phyloP scores from a whole-genome alignment of 352 stramenopile genomes.

The Phytopythium litorale region DNA sequence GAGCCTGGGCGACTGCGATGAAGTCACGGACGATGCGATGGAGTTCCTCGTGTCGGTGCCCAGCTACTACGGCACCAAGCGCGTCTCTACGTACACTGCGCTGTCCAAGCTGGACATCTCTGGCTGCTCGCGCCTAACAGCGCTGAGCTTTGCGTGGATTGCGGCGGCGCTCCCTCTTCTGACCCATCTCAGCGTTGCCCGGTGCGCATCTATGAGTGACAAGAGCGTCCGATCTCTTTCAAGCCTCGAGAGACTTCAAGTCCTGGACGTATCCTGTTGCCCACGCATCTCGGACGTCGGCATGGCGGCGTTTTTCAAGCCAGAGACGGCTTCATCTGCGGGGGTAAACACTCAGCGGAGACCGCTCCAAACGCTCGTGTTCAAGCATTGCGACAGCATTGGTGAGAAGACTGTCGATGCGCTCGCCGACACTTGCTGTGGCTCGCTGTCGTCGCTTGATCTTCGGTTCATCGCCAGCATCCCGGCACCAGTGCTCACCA shows the following conservation, averaged over 20 bases:
- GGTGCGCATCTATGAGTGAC: constrained; percentile 45
- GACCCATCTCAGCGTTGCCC: constrained; percentile 31
- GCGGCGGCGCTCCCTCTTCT: constrained; percentile 59
- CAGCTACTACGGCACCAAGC: constrained; percentile 46
- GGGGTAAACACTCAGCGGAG: constrained; percentile 19
- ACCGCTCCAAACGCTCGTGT: constrained; percentile 16
- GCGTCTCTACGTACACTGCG: constrained; percentile 35
- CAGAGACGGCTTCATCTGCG: constrained; percentile 6
- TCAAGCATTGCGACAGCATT: constrained; percentile 24
- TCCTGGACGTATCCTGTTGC: constrained; percentile 53
- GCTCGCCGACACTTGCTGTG: constrained; percentile 25
- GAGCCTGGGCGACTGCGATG: constrained; percentile 43
- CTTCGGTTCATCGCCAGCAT: constrained; percentile 28
- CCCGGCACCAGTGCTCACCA: constrained; percentile 20
- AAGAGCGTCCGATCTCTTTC: constrained; percentile 52
- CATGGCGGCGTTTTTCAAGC: constrained; percentile 44
- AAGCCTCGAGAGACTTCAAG: constrained; percentile 41
- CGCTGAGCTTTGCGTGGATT: constrained; percentile 56
- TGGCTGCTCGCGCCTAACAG: constrained; percentile 41
- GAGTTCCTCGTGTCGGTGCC: constrained; percentile 53
- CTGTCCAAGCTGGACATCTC: constrained; percentile 55
- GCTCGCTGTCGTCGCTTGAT: constrained; percentile 25
- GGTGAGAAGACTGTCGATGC: constrained; percentile 31
- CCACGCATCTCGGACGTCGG: constrained; percentile 33
- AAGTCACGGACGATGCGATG: constrained; percentile 48